Conservation (phyloP, 352 stramenopile genomes). For the Phytophthora sp. region DNA sequence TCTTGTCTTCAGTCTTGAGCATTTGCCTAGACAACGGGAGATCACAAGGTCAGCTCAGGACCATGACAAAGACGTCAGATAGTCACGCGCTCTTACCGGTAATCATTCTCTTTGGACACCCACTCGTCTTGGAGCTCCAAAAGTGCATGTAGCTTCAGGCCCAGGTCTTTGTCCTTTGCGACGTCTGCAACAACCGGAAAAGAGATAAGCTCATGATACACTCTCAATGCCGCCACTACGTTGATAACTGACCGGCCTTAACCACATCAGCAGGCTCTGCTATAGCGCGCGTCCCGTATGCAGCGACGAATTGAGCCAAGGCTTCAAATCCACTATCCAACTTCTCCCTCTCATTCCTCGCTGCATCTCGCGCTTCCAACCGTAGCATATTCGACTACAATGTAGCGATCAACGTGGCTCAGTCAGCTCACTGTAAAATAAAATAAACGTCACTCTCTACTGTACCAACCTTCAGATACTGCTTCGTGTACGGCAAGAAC, state of each 20-base stretch:
- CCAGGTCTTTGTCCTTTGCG: constrained; percentile 61
- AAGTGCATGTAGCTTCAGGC: constrained; percentile 53
- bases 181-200: constrained; percentile 42
- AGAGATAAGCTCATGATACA: not conserved
- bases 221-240: not conserved
- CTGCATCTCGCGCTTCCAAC: constrained; percentile 77
- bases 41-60: constrained; percentile 1
- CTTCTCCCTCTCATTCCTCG: constrained; percentile 59
- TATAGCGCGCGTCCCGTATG: constrained; percentile 43
- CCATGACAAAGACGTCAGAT: not conserved
- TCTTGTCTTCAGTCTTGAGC: constrained; percentile 91
- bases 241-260: constrained; percentile 57
- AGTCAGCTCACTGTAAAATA: too few relatives aligned
- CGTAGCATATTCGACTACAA: constrained; percentile 86
- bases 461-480: constrained; percentile 75
- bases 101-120: constrained; percentile 88
- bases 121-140: constrained; percentile 75
- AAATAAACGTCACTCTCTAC: not conserved
- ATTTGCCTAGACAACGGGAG: constrained; percentile 65
- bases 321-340: constrained; percentile 55
- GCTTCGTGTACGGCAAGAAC: constrained; percentile 89
- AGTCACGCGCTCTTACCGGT: constrained; percentile 46
- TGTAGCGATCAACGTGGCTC: too few relatives aligned
- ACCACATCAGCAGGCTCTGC: constrained; percentile 50
- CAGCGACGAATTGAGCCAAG: constrained; percentile 39